Evolutionary conservation across 176 grass and related monocot species (phyloP), one percentile per base, ranked within the genome.

Genomic region (Juncus effusus): DNA sequence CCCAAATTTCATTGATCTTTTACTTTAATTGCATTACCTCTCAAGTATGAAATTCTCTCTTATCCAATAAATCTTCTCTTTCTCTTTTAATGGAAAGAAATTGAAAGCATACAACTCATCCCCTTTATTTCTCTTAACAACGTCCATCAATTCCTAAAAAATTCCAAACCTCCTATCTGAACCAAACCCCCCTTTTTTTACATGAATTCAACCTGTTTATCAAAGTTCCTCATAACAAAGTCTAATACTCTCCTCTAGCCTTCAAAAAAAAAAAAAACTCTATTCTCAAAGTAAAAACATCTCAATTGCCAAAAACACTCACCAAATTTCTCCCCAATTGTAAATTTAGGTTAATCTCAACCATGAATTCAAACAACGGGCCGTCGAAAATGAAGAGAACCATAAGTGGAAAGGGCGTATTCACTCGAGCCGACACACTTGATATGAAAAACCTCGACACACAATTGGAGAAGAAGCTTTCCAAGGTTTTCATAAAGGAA

Each of bases 401-500:
- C 56, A 45, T 62, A 14, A 60, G 65, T 38, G 76, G 73, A 54
- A 85, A 85, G 54, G 85, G 78, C 12, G 13, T 84, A 55, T 89
- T 89, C 60, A 45, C 90, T 9, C 77, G 88, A 49, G 93, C 85
- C 59, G 93, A 97, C 61, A 65, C 60, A 28, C 71, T 97, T 55
- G 93, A 92, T 62, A 81, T 92, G 13, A 84, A 77, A 62, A 84
- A 65, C 12, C 55, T 97, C 53, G 88, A 97, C 60, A 61, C 84
- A 53, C 85, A 91, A 66, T 76, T 97, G 9, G 93, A 97, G 80
- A 97, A 82, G 80, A 84, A 40, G 35, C 74, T 82, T 51, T 97
- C 93, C 7, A 91, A 44, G 67, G 85, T 78, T 3, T 86, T 88
- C 84, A 70, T 88, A 35, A 77, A 96, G 55, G 79, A 76, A 19